Base-by-base conservation (phyloP, 352 stramenopile genomes). In the Globisporangium spiculum region DNA sequence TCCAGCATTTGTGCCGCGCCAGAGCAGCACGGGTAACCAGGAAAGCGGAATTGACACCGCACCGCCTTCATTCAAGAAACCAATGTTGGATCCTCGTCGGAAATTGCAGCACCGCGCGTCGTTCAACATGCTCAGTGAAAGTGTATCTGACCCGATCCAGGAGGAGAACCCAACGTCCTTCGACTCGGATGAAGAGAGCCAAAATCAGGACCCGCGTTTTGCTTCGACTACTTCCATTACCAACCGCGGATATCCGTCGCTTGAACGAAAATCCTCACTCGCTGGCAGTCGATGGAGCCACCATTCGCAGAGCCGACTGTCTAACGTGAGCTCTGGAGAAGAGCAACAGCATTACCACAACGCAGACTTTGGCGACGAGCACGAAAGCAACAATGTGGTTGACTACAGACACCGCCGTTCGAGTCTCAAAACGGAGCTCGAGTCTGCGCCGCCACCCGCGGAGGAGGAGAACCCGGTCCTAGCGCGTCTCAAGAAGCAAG, bases 401-500 rank as follows among this genome's bases (percentile, higher is more conserved):
- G 72, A 77, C 64, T 73, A 58, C 59, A 63, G 57, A 4, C 68
- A 81, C 63, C 78, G 77, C 41, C 78, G 73, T 16, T 76, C 80
- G 16, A 85, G 77, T 54, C 69, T 73, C 55, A 89, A 84, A 53
- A 77, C 75, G 59, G 77, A 88, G 67, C 72, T 79, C 61, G 78
- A 89, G 67, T 65, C 71, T 64, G 58, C 36, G 12, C 68, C 50
- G 52, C 60, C 57, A 32, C 67, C 66, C 5, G 72, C 79, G 5
- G 71, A 82, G 22, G 77, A 84, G 50, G 81, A 89, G 46, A 94
- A 92, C 66, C 86, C 86, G 2, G 84, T 94, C 61, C 70, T 92
- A 38, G 84, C 81, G 22, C 86, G 86, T 26, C 80, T 94, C 6
- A 87, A 84, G 66, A 92, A 92, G 67, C 86, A 94, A 58, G 86